A percentile compares a stretch with the other conserved stretches of the same genome.
Evolutionary conservation across 2,329 filamentous ascomycete genomes (phyloP).

Genomic region (Trichoderma sp.): DNA sequence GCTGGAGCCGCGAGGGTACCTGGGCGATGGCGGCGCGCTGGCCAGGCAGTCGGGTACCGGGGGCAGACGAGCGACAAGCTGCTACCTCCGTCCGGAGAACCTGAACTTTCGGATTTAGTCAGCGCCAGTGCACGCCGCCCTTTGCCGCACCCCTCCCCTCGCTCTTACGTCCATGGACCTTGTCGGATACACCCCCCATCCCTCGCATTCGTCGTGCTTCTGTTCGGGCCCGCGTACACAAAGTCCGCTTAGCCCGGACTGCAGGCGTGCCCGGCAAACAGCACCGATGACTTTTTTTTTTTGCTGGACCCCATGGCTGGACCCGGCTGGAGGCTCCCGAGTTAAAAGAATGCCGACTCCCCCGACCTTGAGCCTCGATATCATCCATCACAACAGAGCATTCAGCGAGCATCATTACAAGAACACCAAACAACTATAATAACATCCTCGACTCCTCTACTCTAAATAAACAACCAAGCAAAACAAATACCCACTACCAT

Average conservation of each 20-base stretch:
- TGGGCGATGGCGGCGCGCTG: conserved; percentile 13
- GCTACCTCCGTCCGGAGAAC: conserved; percentile 17
- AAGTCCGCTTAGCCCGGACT: conserved; percentile 29
- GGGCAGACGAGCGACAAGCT: conserved; percentile 16
- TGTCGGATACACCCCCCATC: conserved; percentile 15
- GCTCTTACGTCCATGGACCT: background rate
- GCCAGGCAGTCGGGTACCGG: conserved; percentile 26
- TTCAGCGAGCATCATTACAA: conserved; percentile 17
- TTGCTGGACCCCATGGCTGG: conserved; percentile 14
- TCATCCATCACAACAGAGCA: conserved; percentile 12
- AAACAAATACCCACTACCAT: background rate
- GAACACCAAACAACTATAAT: background rate
- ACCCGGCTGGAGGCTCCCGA: conserved; percentile 27
- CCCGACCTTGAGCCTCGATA: conserved; percentile 29
- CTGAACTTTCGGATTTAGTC: conserved; percentile 27
- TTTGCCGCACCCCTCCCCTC: background rate
- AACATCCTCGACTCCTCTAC: background rate
- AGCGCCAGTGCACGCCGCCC: conserved; percentile 11
- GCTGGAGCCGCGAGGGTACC: conserved; percentile 23
- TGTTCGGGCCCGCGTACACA: conserved; percentile 28
- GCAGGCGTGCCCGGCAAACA: conserved; percentile 18
- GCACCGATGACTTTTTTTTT: conserved; percentile 14
- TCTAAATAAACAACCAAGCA: background rate
- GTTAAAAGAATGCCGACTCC: conserved; percentile 36
- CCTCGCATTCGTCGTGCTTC: conserved; percentile 26